Conservation (phyloP, 2,329 filamentous ascomycete species). For the Neocatenulostroma microsporum region DNA sequence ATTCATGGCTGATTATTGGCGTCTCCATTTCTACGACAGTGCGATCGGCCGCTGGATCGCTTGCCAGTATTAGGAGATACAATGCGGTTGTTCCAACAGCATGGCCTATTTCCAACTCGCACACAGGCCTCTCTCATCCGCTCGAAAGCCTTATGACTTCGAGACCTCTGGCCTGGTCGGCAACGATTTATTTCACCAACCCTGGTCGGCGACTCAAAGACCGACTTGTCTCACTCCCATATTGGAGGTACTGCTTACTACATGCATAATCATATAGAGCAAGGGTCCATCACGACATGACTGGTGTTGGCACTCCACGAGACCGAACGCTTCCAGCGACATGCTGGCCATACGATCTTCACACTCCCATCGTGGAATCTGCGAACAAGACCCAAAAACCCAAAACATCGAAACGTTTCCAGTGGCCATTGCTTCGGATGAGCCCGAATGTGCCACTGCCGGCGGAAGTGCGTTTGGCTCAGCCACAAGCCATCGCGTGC, state of each 20-base stretch:
- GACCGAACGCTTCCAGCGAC: no score
- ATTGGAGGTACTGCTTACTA: not conserved
- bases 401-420: not conserved
- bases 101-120: no score
- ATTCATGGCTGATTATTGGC: no score
- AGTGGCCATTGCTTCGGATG: not conserved
- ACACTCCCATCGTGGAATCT: no score
- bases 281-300: not conserved
- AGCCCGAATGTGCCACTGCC: slow-evolving; percentile 2
- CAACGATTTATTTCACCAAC: no score
- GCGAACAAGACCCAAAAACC: not conserved
- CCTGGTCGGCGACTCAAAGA: no score
- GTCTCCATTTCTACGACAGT: not conserved
- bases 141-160: no score
- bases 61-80: not conserved
- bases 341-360: no score
- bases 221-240: no score
- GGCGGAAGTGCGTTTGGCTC: no score
- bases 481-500: slow-evolving; percentile 2
- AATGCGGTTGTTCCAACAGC: not conserved
- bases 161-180: no score
- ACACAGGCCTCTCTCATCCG: no score
- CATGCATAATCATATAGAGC: not conserved
- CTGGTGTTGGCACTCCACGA: not conserved
- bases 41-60: not conserved